phyloP scores from a whole-genome alignment of 371 early-diverging fungal species.

The Conidiobolus incongruus region DNA sequence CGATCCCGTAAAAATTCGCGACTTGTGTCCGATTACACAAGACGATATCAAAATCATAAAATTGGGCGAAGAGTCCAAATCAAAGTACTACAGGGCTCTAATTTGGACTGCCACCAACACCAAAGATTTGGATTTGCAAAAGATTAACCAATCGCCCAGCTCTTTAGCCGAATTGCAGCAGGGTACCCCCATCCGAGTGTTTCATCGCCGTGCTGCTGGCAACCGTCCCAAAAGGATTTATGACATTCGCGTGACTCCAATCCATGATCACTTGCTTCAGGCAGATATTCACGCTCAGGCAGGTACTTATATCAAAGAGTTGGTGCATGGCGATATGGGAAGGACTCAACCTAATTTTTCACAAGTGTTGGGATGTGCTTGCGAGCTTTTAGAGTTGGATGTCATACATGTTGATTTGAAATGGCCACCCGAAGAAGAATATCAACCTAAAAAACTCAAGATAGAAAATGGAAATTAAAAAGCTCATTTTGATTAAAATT shows the following conservation, averaged over 20 bases:
- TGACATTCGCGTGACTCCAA: slow-evolving; percentile 12
- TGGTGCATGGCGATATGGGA: slow-evolving; percentile 90
- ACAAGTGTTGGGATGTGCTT: background rate
- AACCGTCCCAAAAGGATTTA: slow-evolving; percentile 40
- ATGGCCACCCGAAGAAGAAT: no score
- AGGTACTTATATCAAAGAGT: slow-evolving; percentile 98
- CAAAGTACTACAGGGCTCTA: slow-evolving; percentile 50
- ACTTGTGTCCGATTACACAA: slow-evolving; percentile 24
- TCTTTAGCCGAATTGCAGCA: slow-evolving; percentile 47
- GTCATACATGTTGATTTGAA: slow-evolving; percentile 1
- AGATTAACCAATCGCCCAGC: slow-evolving; percentile 18
- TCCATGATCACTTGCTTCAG: slow-evolving; percentile 24
- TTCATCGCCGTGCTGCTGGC: slow-evolving; percentile 48
- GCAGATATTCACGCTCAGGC: slow-evolving; percentile 63
- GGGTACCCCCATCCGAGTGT: slow-evolving; percentile 86
- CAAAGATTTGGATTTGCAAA: slow-evolving; percentile 20
- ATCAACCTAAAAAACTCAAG: no score
- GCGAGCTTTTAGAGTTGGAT: slow-evolving; percentile 2
- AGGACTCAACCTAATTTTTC: slow-evolving; percentile 56
- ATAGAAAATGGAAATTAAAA: no score
- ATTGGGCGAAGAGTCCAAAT: slow-evolving; percentile 58
- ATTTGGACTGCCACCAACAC: slow-evolving; percentile 39
- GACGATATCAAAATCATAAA: slow-evolving; percentile 46
- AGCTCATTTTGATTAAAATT: no score
- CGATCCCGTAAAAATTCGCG: slow-evolving; percentile 11